Base-by-base conservation (phyloP, 257 asterid species). In the Osmanthus fragrans region DNA sequence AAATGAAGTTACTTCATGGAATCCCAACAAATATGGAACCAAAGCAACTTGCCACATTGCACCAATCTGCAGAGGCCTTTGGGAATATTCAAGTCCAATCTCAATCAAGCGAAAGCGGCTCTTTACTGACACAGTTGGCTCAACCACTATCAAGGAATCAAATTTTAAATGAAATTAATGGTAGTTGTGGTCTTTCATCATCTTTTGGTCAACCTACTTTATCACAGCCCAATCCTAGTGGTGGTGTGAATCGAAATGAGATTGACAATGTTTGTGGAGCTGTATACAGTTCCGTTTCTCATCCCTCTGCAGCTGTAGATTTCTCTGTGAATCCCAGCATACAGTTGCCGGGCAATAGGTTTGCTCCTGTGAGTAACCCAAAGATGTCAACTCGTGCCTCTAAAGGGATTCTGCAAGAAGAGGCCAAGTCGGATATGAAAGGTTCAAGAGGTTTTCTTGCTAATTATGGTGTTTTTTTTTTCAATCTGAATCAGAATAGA, bases 21-120 rank as follows among this genome's bases (percentile, higher is more conserved):
- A 87, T 93, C 77, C 98, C 97, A 0, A 93, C 94, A 4, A 86
- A 85, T 72, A 89, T 95, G 98, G 97, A 93, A 76, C 90, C 97
- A 0, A 94, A 90, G 82, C 97, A 94, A 85, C 92, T 94, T 23
- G 91, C 91, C 9, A 77, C 56, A 42, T 78, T 94, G 86, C 91
- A 88, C 49, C 97, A 90, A 69, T 88, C 97, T 40, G 87, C 88
- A 3, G 96, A 82, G 79, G 25, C 88, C 34, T 89, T 81, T n/a
- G 86, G 89, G 64, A 86, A 76, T 77, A 79, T 84, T 80, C 88
- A 87, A 73, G 83, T 79, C 33, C 86, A 70, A 75, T 81, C 97
- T 54, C 90, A 78, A 78, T 68, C 81, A 3, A 83, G 76, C 79
- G 88, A 81, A 75, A 81, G 70, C 76, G 82, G 66, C 77, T 45